phyloP scores from a whole-genome alignment of 768 basidiomycete genomes.

The Lactarius evosmus region DNA sequence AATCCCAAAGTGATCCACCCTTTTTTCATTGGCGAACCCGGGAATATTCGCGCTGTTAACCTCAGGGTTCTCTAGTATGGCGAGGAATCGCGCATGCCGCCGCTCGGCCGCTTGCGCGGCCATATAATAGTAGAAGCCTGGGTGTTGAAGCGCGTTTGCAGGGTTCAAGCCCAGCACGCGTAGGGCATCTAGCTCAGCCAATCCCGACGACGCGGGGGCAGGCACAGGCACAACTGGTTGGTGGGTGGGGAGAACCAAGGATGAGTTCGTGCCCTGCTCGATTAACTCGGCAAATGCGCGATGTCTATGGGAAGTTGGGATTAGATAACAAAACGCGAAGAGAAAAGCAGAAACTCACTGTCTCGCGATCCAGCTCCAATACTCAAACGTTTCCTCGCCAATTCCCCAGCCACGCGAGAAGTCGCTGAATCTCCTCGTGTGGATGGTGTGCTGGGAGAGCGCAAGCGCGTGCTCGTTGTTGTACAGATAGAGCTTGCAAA shows the following conservation, averaged over 20 bases:
- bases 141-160: constrained; percentile 78
- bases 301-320: constrained; percentile 49
- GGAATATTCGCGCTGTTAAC: constrained; percentile 47
- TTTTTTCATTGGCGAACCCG: constrained; percentile 85
- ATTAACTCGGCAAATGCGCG: constrained; percentile 88
- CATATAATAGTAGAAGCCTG: constrained; percentile 90
- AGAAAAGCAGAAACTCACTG: constrained; percentile 55
- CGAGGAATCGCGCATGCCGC: constrained; percentile 63
- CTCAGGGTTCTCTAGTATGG: constrained; percentile 54
- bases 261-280: constrained; percentile 70
- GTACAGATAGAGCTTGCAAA: constrained; percentile 89
- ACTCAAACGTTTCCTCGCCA: constrained; percentile 94
- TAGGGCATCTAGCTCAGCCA: constrained; percentile 54
- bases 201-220: constrained; percentile 33
- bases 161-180: constrained; percentile 73
- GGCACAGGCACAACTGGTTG: constrained; percentile 39
- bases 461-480: constrained; percentile 81
- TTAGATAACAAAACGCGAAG: not conserved
- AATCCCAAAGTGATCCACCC: constrained; percentile 81
- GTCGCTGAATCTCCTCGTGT: constrained; percentile 81
- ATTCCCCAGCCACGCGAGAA: constrained; percentile 93
- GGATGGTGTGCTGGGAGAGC: constrained; percentile 77
- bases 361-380: constrained; percentile 94
- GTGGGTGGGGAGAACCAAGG: constrained; percentile 59
- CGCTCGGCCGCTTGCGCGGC: constrained; percentile 84